phyloP scores from a whole-genome alignment of 352 stramenopile species.

The Phytopythium kandeliae region DNA sequence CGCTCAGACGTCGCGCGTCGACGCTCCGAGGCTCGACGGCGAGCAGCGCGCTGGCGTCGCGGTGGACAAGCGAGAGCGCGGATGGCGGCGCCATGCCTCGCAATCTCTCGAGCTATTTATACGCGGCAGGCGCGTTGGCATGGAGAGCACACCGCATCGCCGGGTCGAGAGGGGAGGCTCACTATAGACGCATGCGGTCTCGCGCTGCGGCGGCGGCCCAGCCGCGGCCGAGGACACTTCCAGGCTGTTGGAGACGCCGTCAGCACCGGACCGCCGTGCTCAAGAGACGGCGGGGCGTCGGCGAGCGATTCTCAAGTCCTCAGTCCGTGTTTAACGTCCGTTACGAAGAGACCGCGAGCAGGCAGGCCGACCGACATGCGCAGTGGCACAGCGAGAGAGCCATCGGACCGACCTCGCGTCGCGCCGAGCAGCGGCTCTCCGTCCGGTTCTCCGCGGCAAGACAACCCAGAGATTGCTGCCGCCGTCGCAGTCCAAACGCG shows the following conservation, averaged over 20 bases:
- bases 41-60: not conserved
- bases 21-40: too few relatives aligned
- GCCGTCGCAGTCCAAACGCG: not conserved
- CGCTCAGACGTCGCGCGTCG: not conserved
- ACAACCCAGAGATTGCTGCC: not conserved
- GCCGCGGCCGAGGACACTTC: too few relatives aligned
- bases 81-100: not conserved
- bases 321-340: slow-evolving; percentile 9
- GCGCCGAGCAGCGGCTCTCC: not conserved
- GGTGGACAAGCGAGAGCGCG: not conserved
- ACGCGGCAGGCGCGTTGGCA: not conserved
- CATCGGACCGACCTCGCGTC: not conserved
- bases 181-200: not conserved
- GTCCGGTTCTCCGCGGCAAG: not conserved
- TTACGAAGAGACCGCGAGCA: slow-evolving; percentile 7
- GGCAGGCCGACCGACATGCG: not conserved
- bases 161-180: not conserved
- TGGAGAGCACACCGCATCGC: too few relatives aligned
- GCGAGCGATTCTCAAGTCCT: slow-evolving; percentile 10
- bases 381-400: not conserved
- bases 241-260: not conserved
- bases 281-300: not conserved
- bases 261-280: not conserved
- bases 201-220: too few relatives aligned
- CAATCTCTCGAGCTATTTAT: too few relatives aligned